A percentile compares a stretch with the other conserved stretches of the same genome.
phyloP scores from a whole-genome alignment of 345 rosid species.

The Heritiera littoralis region DNA sequence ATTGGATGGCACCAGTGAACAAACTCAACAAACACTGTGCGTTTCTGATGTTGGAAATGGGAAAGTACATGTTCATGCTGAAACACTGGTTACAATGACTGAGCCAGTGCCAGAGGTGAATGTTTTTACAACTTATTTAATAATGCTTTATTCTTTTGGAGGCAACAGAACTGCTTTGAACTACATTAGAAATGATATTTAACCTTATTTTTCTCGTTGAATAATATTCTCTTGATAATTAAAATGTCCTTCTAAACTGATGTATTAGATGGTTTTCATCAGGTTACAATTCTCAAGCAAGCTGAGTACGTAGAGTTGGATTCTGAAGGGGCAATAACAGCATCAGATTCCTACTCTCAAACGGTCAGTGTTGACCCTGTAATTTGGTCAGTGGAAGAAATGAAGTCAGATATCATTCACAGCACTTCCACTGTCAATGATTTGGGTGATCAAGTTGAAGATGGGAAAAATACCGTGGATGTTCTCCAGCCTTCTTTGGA shows the following conservation, averaged over 20 bases:
- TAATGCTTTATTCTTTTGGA: not conserved
- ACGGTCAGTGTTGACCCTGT: slow-evolving; percentile 28
- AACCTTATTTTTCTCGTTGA: slow-evolving; percentile 8
- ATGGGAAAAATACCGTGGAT: slow-evolving; percentile 26
- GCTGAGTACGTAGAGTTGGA: slow-evolving; percentile 27
- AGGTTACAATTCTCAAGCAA: slow-evolving; percentile 36
- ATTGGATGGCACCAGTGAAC: slow-evolving; percentile 33
- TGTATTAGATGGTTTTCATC: slow-evolving; percentile 34
- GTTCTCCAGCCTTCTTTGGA: slow-evolving; percentile 25
- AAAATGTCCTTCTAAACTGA: slow-evolving; percentile 31
- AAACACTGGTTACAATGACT: slow-evolving; percentile 29
- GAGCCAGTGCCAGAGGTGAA: slow-evolving; percentile 42
- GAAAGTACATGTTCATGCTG: slow-evolving; percentile 28
- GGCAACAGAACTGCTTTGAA: slow-evolving; percentile 15
- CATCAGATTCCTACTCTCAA: slow-evolving; percentile 28
- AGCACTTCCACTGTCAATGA: slow-evolving; percentile 31
- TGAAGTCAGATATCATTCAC: slow-evolving; percentile 27
- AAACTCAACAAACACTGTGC: slow-evolving; percentile 36
- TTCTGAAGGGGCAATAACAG: slow-evolving; percentile 17
- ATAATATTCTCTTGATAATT: slow-evolving; percentile 1
- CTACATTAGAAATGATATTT: slow-evolving; percentile 12
- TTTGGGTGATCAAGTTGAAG: slow-evolving; percentile 28
- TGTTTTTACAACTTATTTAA: slow-evolving; percentile 6
- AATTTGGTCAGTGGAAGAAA: slow-evolving; percentile 32
- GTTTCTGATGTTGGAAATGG: slow-evolving; percentile 39